Conservation (phyloP, 2,329 filamentous ascomycete species). For the Aspergillus proliferans region DNA sequence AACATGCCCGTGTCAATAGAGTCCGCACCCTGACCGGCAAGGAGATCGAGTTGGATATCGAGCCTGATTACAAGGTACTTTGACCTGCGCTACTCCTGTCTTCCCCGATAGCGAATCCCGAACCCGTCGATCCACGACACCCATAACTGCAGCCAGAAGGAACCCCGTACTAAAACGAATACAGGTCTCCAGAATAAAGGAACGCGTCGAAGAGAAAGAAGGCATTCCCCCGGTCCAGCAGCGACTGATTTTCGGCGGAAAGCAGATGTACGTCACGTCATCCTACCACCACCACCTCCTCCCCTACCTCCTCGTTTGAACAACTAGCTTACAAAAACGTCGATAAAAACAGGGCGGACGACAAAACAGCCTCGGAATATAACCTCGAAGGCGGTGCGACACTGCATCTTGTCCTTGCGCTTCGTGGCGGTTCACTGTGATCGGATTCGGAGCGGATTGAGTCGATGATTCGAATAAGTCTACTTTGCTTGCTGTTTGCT, state of each 20-base stretch:
- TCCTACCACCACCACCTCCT: not conserved
- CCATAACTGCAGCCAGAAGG: not conserved
- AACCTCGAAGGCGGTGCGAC: conserved; percentile 86
- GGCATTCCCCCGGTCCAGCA: conserved; percentile 97
- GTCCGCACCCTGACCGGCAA: conserved; percentile 97
- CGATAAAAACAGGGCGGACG: conserved; percentile 65
- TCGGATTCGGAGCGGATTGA: too few relatives aligned
- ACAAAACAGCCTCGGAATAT: conserved; percentile 89
- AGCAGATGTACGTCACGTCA: conserved; percentile 71
- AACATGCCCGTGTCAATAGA: conserved; percentile 45
- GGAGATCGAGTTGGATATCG: conserved; percentile 97
- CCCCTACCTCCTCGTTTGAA: too few relatives aligned
- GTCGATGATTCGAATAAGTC: too few relatives aligned
- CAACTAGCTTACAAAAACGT: not conserved
- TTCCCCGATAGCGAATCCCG: not conserved
- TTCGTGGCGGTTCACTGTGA: conserved; percentile 62
- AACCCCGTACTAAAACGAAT: not conserved
- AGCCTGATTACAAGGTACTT: conserved; percentile 79
- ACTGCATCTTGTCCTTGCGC: conserved; percentile 87
- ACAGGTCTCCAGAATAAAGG: conserved; percentile 92
- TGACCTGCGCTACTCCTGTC: not conserved
- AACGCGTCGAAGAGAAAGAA: conserved; percentile 98
- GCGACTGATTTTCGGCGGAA: conserved; percentile 90
- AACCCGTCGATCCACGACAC: not conserved
- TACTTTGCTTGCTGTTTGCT: too few relatives aligned